These are phyloP conservation scores for Penicillium daleae DNA, from an alignment of 495 filamentous ascomycete species.

Conservation along the genomic window DNA sequence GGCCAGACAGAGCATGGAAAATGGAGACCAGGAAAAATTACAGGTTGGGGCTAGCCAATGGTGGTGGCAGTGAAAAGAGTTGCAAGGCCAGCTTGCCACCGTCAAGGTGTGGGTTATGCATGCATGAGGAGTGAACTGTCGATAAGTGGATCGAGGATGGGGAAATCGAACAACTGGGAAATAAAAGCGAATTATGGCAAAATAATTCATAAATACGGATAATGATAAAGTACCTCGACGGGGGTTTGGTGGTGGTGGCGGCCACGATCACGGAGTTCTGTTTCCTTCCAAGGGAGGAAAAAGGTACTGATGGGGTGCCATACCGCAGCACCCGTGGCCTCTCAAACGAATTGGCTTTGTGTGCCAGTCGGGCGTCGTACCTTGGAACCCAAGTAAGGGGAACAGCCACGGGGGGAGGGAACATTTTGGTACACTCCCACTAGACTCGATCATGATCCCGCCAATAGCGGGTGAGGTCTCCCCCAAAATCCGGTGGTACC, in stretches of 20 bases:
- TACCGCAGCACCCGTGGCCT: neutral
- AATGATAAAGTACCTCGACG: neutral
- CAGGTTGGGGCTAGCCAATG: neutral
- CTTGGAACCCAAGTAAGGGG: conserved; percentile 8
- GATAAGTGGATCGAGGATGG: conserved; percentile 12
- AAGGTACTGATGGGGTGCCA: conserved; percentile 3
- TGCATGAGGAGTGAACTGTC: conserved; percentile 7
- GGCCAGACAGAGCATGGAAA: neutral
- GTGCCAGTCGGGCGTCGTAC: neutral
- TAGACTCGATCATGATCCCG: conserved; percentile 37
- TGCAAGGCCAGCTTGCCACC: conserved; percentile 20
- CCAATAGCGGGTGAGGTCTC: neutral
- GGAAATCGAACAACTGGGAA: conserved; percentile 8
- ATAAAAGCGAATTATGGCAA: neutral
- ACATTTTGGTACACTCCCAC: conserved; percentile 39
- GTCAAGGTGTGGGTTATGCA: conserved; percentile 19
- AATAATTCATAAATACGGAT: neutral
- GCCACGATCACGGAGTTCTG: neutral
- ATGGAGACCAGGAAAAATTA: neutral
- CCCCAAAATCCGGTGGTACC: neutral
- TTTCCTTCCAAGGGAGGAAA: conserved; percentile 5
- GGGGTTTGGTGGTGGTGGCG: neutral
- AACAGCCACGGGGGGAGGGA: conserved; percentile 9
- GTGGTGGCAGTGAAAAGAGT: conserved; percentile 8
- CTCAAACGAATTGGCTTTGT: conserved; percentile 8